Percentiles rank a stretch among this genome's conserved stretches.
These are phyloP conservation scores for Oidiodendron maius DNA, from an alignment of 495 filamentous ascomycete species.

Conservation along the genomic window DNA sequence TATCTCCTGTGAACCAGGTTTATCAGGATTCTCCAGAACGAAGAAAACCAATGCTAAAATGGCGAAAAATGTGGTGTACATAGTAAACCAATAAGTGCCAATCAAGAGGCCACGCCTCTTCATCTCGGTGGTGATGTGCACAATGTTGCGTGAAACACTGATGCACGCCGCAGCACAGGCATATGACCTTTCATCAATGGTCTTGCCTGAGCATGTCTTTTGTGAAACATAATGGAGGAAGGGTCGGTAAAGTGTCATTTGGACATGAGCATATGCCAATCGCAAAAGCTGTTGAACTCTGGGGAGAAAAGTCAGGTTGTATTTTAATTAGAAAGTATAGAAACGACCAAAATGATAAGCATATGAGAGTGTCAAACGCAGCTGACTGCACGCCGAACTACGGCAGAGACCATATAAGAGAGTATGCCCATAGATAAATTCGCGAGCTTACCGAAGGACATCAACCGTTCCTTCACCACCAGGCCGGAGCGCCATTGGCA, in stretches of 20 bases:
- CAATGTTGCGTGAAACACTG: conserved; percentile 85
- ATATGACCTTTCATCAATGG: conserved; percentile 80
- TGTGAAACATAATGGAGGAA: conserved; percentile 92
- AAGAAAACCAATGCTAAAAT: conserved; percentile 87
- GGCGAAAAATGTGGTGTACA: conserved; percentile 94
- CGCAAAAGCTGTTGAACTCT: conserved; percentile 84
- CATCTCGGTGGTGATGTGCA: conserved; percentile 89
- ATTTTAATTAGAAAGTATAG: neutral
- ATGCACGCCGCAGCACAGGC: conserved; percentile 91
- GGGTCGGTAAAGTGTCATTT: conserved; percentile 92
- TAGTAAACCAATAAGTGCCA: conserved; percentile 93
- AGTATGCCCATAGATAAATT: neutral
- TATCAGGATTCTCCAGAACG: conserved; percentile 83
- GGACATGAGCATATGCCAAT: conserved; percentile 83
- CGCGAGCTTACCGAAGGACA: conserved; percentile 61
- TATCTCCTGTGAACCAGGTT: conserved; percentile 66
- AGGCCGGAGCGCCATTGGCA: conserved; percentile 70
- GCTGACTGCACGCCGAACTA: too few relatives aligned
- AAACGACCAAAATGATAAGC: too few relatives aligned
- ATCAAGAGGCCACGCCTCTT: conserved; percentile 74
- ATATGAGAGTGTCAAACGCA: too few relatives aligned
- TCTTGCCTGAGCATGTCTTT: conserved; percentile 53
- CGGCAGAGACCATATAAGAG: too few relatives aligned
- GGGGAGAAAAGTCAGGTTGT: too few relatives aligned
- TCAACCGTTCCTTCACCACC: conserved; percentile 67